Evolutionary conservation across 169 alveolate species (phyloP), one percentile per base, ranked within the genome.

Genomic region (Cryptosporidium xiaoi): DNA sequence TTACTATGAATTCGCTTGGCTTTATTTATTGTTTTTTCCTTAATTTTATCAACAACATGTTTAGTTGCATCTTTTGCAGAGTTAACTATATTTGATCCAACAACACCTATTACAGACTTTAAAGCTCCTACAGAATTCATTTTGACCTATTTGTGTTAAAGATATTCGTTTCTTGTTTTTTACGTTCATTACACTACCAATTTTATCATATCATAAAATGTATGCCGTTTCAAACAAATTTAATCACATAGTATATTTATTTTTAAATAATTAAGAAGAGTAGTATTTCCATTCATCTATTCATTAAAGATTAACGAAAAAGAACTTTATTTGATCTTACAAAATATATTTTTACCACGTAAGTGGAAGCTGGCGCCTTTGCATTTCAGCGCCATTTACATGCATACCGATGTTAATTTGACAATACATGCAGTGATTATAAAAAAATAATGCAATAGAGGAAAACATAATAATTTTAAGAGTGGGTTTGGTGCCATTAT

Each of bases 61-160:
- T 77, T 77, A 7, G 87, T 77, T 60, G 87, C 87, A 77, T 77
- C 66, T n/a, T 77, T 77, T 29, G 87, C 87, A 31, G 87, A 77
- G 36, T 71, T 77, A 36, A 77, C 77, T 5, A 77, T 34, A 53
- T 77, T 77, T 55, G 87, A 77, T 77, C 87, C 87, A 8, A 77
- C 71, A 33, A 62, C 36, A 24, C 87, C 87, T 46, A 77, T 46
- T 56, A 77, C 51, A 34, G 87, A 56, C 18, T 56, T 77, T 71
- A 77, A 58, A 12, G 87, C 87, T 77, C 87, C 87, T 31, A 77
- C 77, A 40, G 87, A 56, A 77, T 77, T 18, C 87, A 77, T 77
- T 66, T 18, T 27, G 15, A 18, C 29, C 33, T 24, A 8, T 65
- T 31, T 1, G 8, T 36, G 24, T 65, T 65, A 36, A 65, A 29